Percentiles rank a stretch among this genome's conserved stretches.
Evolutionary conservation across 805 yeast species (phyloP).

Genomic region (Suhomyces canberraensis): DNA sequence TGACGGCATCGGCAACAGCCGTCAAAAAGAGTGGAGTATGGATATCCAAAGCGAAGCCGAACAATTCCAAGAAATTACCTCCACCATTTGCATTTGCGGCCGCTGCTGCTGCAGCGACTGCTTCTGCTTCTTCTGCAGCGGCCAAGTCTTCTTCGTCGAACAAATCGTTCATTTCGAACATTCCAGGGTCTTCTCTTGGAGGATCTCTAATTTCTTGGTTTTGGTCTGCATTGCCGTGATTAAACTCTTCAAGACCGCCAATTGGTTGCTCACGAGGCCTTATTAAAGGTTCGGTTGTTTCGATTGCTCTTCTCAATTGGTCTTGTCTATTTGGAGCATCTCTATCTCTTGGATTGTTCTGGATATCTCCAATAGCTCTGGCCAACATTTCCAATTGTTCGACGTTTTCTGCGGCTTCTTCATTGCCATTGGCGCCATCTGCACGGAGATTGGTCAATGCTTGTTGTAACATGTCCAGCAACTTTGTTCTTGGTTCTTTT

Average conservation of each 20-base stretch:
- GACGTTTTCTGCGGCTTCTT: slow-evolving; percentile 18
- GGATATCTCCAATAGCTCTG: slow-evolving; percentile 26
- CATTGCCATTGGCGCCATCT: slow-evolving; percentile 19
- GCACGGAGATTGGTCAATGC: slow-evolving; percentile 23
- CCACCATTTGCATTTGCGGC: slow-evolving; percentile 12
- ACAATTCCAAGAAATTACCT: slow-evolving; percentile 30
- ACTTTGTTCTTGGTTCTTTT: slow-evolving; percentile 43
- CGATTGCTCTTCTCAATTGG: slow-evolving; percentile 18
- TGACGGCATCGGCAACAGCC: slow-evolving; percentile 28
- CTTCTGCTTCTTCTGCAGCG: slow-evolving; percentile 10
- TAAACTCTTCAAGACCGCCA: no score
- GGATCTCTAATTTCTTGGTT: slow-evolving; percentile 2
- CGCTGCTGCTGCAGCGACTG: slow-evolving; percentile 12
- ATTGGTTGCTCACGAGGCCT: slow-evolving; percentile 7
- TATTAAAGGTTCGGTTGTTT: slow-evolving; percentile 4
- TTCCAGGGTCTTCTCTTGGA: background rate
- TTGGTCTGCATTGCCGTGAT: background rate
- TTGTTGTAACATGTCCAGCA: slow-evolving; percentile 35
- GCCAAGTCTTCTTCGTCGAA: background rate
- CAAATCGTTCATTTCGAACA: background rate
- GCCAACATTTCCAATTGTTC: slow-evolving; percentile 24
- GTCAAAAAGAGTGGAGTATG: slow-evolving; percentile 35
- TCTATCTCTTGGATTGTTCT: slow-evolving; percentile 5
- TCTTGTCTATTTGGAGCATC: slow-evolving; percentile 13
- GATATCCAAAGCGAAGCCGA: slow-evolving; percentile 34